Conservation (phyloP, 2,329 filamentous ascomycete species). For the Tolypocladium nubicola region DNA sequence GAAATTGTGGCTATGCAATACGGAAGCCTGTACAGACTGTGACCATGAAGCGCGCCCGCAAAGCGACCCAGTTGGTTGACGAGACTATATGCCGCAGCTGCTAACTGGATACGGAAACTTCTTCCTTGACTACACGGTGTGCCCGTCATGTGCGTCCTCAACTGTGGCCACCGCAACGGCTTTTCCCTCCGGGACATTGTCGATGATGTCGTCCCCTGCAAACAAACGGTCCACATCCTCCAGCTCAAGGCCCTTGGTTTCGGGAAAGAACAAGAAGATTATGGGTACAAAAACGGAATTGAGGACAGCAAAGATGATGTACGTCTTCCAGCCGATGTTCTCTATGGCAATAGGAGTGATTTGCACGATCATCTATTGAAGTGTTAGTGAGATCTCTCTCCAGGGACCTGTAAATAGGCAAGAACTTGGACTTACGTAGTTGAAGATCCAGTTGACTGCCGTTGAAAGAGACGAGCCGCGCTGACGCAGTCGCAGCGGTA, state of each 20-base stretch:
- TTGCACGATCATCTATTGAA: slow-evolving; percentile 5
- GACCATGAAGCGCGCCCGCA: no score
- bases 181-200: background rate
- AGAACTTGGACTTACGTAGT: slow-evolving; percentile 14
- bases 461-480: slow-evolving; percentile 21
- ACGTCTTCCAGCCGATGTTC: slow-evolving; percentile 15
- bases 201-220: slow-evolving; percentile 9
- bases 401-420: background rate
- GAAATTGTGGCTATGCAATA: no score
- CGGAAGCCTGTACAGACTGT: no score
- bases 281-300: slow-evolving; percentile 16
- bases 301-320: slow-evolving; percentile 17
- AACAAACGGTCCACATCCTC: slow-evolving; percentile 27
- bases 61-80: no score
- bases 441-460: slow-evolving; percentile 22
- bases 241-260: slow-evolving; percentile 26
- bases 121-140: background rate
- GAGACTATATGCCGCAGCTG: background rate
- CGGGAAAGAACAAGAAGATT: slow-evolving; percentile 18
- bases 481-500: slow-evolving; percentile 19
- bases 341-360: slow-evolving; percentile 9
- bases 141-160: background rate
- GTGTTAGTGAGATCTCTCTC: background rate
- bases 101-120: background rate
- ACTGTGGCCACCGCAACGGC: background rate